Conservation (phyloP, 352 stramenopile species). For the Sclerospora graminicola region DNA sequence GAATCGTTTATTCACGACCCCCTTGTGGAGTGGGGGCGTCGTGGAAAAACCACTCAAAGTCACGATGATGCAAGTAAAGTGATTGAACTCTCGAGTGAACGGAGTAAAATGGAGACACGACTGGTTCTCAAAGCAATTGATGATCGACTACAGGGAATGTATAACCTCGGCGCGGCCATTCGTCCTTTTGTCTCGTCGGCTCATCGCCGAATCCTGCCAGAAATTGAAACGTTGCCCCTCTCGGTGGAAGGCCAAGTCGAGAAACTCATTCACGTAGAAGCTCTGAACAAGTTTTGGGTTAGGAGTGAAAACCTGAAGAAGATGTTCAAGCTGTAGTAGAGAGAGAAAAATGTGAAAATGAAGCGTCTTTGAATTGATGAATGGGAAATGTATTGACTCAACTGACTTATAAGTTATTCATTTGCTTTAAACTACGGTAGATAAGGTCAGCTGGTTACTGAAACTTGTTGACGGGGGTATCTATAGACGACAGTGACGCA, state of each 20-base stretch:
- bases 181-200: constrained; percentile 51
- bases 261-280: constrained; percentile 82
- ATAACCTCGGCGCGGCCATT: constrained; percentile 84
- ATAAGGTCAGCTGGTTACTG: no score
- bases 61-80: constrained; percentile 19
- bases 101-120: constrained; percentile 80
- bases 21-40: constrained; percentile 85
- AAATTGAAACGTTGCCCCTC: constrained; percentile 84
- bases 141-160: constrained; percentile 86
- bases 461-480: no score
- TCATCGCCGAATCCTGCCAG: constrained; percentile 56
- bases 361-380: no score
- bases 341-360: no score
- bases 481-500: no score
- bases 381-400: no score
- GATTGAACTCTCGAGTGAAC: constrained; percentile 47
- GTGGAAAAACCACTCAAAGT: constrained; percentile 56
- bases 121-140: constrained; percentile 87
- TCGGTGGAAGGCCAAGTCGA: constrained; percentile 91
- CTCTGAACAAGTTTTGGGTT: constrained; percentile 31
- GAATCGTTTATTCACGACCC: constrained; percentile 99
- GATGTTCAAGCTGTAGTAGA: constrained; percentile 26
- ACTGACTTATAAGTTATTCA: no score
- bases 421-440: no score
- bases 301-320: constrained; percentile 36